Percentiles rank a stretch among this genome's conserved stretches.
These are phyloP conservation scores for Phaeodactylum tricornutum DNA, from an alignment of 108 stramenopile species.

Conservation along the genomic window DNA sequence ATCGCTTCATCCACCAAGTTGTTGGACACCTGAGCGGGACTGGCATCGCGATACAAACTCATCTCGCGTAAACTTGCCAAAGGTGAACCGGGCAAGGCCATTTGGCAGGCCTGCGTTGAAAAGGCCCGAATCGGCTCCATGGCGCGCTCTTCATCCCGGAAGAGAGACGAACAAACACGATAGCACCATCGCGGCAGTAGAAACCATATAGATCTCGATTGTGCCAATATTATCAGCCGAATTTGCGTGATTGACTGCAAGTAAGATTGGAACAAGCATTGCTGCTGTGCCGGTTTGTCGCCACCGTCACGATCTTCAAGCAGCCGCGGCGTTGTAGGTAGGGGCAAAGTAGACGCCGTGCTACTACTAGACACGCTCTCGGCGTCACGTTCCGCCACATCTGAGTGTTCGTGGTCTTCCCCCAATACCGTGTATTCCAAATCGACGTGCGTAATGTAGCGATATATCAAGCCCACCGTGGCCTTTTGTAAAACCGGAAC, in stretches of 20 bases:
- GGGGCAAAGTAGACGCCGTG: no score
- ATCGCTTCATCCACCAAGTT: conserved; percentile 81
- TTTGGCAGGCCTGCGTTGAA: conserved; percentile 48
- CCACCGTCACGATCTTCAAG: no score
- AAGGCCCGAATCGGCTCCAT: conserved; percentile 76
- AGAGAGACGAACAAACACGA: conserved; percentile 62
- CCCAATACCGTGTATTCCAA: no score
- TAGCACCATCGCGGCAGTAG: conserved; percentile 81
- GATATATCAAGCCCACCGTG: conserved; percentile 72
- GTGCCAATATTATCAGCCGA: conserved; percentile 85
- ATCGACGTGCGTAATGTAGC: conserved; percentile 53
- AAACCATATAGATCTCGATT: conserved; percentile 87
- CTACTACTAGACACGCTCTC: no score
- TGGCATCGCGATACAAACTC: background rate
- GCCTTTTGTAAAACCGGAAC: conserved; percentile 64
- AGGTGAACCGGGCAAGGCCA: conserved; percentile 54
- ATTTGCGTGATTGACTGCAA: conserved; percentile 75
- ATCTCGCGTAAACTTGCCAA: conserved; percentile 27
- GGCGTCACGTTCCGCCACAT: no score
- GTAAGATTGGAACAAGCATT: conserved; percentile 44
- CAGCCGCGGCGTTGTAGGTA: no score
- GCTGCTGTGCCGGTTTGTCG: no score
- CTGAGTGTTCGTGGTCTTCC: no score
- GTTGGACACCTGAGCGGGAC: conserved; percentile 15
- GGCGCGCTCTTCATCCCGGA: conserved; percentile 63